Base-by-base conservation (phyloP, 805 yeast species). In the Zygosaccharomyces kombuchaensis region DNA sequence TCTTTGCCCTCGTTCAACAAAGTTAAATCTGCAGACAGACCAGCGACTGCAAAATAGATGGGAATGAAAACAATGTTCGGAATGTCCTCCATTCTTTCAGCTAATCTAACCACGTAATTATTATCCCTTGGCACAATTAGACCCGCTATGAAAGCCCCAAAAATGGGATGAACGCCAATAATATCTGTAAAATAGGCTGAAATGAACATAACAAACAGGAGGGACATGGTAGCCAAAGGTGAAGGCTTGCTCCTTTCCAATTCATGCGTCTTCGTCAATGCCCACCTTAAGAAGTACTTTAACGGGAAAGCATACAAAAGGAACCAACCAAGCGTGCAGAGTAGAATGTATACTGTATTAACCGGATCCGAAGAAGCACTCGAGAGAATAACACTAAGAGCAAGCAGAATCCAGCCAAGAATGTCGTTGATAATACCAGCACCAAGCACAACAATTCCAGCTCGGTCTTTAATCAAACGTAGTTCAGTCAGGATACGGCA, bases 391-490 rank as follows among this genome's bases (percentile, higher is more conserved):
- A 86, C 84, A 46, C 82, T 77, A 47, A 86, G 68, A 0, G 95
- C 95, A 50, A 86, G 72, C 45, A 86, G 68, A 46, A 85, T 77
- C 95, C 95, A 86, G 4, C 95, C 95, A 13, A 83, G 60, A 55
- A 86, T 75, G 59, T 86, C 95, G 59, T 86, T 86, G 34, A 81
- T 75, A 46, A 86, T 84, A 42, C 95, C 95, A 3, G 95, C 93
- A 2, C 91, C 86, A 29, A 86, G 67, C n/a, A 84, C 93, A 27
- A 78, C 72, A 9, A 75, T 71, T 36, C 88, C 89, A 16, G 85
- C 90, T 52, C 87, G 71, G 57, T 82, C 89, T 41, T 80, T 80
- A 27, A 83, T 74, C 49, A 86, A 70, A 52, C 85, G 74, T 51
- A 86, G 70, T 58, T 85, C 91, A 4, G 88, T 81, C 52, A 86